Base-by-base conservation (phyloP, 1,139 yeast genomes). In the Scheffersomyces stambukii region DNA sequence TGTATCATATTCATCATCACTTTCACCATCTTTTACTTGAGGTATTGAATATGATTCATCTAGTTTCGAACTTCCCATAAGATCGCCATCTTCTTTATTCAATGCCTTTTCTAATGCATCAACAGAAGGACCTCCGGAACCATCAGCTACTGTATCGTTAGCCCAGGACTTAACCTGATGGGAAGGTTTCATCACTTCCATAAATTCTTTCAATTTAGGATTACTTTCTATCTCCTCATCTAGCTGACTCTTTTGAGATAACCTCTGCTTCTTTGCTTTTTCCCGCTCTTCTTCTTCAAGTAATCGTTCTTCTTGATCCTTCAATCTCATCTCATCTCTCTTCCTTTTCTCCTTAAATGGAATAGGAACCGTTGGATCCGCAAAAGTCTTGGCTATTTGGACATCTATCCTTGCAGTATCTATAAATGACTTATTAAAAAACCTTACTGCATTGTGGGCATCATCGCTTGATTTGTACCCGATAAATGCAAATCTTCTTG, bases 401-500 rank as follows among this genome's bases (percentile, higher is more conserved):
- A 91, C 98, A 25, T 75, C 78, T 18, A 91, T 71, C 43, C 74
- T 75, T 3, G 95, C 70, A 0, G 96, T 88, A 45, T 86, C 94
- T 33, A 91, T 77, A 49, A 79, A 91, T 1, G 95, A 74, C 10
- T 74, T 70, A 57, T 93, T 65, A 56, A 83, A 91, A 54, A 73
- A 86, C 27, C 63, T 66, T 5, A 81, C 91, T 0, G 96, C 96
- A 27, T 67, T 71, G 30, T 70, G 75, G 0, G 98, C 98, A 48
- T 85, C 95, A 5, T 60, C 70, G 15, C 61, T 67, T 10, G 77
- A 67, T 46, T 77, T 81, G 55, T 73, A 91, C 0, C 99, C 99
- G 34, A 93, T 66, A 48, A 91, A 91, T 9, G 96, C 97, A 65
- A 93, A 93, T 42, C 94, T 68, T 56, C 99, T 75, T 9, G 95